Evolutionary conservation across 176 grass and related monocot genomes (phyloP), one percentile per base, ranked within the genome.

Genomic region (Bromus sterilis): DNA sequence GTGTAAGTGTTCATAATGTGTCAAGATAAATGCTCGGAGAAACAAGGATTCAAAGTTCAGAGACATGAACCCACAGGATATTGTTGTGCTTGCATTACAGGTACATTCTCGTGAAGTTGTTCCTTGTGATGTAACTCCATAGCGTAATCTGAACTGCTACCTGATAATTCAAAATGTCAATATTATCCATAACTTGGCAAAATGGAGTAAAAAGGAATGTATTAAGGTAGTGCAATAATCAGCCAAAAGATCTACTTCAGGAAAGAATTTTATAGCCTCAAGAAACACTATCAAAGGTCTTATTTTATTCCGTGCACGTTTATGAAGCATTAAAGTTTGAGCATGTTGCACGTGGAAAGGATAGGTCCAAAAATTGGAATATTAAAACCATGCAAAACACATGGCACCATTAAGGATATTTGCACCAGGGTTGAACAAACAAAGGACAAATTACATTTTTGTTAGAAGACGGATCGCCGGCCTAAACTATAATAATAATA

Each of bases 91-190:
- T 95, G 96, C 89, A 99, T 93, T 76, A 82, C 85, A 32, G 93
- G 81, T 48, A 95, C 66, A 86, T 95, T 99, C 3, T 99, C 96
- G 26, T 95, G 93, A 85, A 91, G 93, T 71, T 98, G 96, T 77
- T 95, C 96, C 75, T 99, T 99, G 73, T 95, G 96, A 91, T 93
- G 93, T 80, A 99, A 82, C 85, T 99, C 96, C 84, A 93, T 86
- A 64, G 89, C 82, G 90, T 91, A 95, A 79, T 99, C 93, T 62
- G 93, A 83, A 64, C 76, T 86, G 82, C 87, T 82, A 82, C 96
- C 96, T 95, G 85, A 78, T 66, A 67, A 72, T 58, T 74, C 4
- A 31, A 87, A 60, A 56, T 35, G 75, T 79, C 41, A 80, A 76
- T 37, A 68, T 16, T 40, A 24, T 60, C 21, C 18, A 37, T 25